Base-by-base conservation (phyloP, 345 rosid species). In the Populus tremula region DNA sequence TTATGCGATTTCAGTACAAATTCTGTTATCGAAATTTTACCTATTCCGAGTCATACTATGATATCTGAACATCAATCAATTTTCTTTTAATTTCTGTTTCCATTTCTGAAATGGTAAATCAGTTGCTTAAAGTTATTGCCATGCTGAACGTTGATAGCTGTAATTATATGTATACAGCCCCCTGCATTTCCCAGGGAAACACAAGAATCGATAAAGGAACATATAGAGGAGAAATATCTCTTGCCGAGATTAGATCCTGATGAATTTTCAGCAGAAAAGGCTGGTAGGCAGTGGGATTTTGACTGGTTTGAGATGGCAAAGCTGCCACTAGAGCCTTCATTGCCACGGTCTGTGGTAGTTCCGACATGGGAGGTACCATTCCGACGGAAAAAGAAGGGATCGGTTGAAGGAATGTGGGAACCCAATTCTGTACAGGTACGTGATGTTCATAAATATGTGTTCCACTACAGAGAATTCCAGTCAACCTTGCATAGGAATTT, bases 141-240 rank as follows among this genome's bases (percentile, higher is more conserved):
- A 45, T 65, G 54, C 29, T 43, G 27, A 6, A 23, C 27, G 5
- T 45, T 10, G 21, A 49, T 75, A 21, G 35, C 14, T 67, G 41
- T 74, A 63, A 33, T 61, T 76, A 61, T 33, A 59, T 79, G 5
- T 75, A 67, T 84, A 82, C 90, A 95, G 99, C 99, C 99, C 36
- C 99, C 99, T 74, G 98, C 98, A 31, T 95, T 95, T 81, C 84
- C 90, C n/a, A 88, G 84, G 87, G 97, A 93, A 81, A 92, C 96
- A 21, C 83, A 78, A 36, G 94, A 92, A 73, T 91, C 99, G 1
- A 85, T 95, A 76, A 87, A 87, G 89, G 88, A 89, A 69, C 92
- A 92, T 84, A 87, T 93, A 75, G 94, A 93, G 88, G 98, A 93
- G 87, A 87, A 88, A 73, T 92, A 93, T 91, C 91, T 95, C 67